phyloP scores from a whole-genome alignment of 495 filamentous ascomycete genomes.

The Lasiosphaeria miniovina region DNA sequence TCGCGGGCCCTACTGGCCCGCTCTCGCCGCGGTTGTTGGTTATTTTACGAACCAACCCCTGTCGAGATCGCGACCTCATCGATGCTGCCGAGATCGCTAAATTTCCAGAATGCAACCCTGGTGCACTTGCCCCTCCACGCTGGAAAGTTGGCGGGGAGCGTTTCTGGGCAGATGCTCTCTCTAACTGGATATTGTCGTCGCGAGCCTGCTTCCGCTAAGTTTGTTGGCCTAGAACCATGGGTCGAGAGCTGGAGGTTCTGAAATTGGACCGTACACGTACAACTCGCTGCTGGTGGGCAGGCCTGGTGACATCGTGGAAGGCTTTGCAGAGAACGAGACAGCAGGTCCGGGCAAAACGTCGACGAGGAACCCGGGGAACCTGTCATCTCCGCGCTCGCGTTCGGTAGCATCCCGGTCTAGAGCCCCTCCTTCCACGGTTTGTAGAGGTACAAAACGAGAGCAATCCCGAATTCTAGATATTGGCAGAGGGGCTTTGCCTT shows the following conservation, averaged over 20 bases:
- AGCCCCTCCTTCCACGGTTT: background rate
- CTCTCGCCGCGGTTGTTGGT: background rate
- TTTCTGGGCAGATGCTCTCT: background rate
- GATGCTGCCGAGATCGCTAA: conserved; percentile 3
- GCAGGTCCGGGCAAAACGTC: background rate
- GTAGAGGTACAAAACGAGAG: conserved; percentile 3
- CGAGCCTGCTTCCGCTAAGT: background rate
- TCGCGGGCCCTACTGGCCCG: background rate
- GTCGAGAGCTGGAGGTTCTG: background rate
- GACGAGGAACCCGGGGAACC: background rate
- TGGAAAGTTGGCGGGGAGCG: background rate
- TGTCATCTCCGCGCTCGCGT: background rate
- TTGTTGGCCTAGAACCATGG: background rate
- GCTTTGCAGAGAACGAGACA: background rate
- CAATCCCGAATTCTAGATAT: background rate
- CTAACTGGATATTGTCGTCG: background rate
- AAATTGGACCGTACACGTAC: background rate
- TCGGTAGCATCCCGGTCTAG: background rate
- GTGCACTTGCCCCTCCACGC: background rate
- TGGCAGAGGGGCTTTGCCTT: background rate
- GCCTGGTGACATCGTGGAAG: background rate
- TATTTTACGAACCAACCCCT: conserved; percentile 1
- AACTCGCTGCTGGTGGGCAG: background rate
- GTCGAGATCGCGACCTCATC: background rate
- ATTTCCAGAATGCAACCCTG: background rate